Base-by-base conservation (phyloP, 495 filamentous ascomycete genomes). In the Penicillium herquei region DNA sequence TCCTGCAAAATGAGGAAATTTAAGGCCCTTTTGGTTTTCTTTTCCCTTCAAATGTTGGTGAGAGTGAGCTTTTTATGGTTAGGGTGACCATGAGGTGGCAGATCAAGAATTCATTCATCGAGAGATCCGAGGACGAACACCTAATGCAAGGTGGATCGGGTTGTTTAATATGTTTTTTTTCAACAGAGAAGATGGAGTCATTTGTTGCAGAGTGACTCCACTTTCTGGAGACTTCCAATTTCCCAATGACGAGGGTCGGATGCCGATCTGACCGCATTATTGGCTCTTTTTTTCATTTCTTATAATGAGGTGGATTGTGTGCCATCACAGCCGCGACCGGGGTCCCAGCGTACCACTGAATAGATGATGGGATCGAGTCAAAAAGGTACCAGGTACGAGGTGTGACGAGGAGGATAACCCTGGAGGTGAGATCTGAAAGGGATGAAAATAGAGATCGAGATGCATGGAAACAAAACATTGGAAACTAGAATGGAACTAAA, bases 321-420 rank as follows among this genome's bases (percentile, higher is more conserved):
- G 34, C 34, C 34, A 37, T 37, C 34, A 37, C 34, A 37, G 34
- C 34, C 34, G 34, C 34, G 34, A 10, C 21, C 21, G 21, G 21
- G 21, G 21, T 26, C 21, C 21, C 21, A 26, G 21, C 9, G 41
- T n/a, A 16, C 13, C 12, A 37, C 9, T 26, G 21, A 26, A 26
- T 26, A n/a, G n/a, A n/a, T n/a, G n/a, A n/a, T n/a, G n/a, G n/a
- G 1, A 26, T 26, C 21, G 34, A 37, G 34, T n/a, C n/a, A n/a
- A n/a, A 42, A 31, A 37, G 34, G 40, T 40, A 49, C 16, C 51
- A 65, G 62, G 62, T 65, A 62, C 59, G 55, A 59, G 57, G 54
- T 33, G 45, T 14, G 40, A 43, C 13, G 14, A 43, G 13, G 9
- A 16, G 40, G 13, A 6, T n/a, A n/a, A n/a, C n/a, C n/a, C n/a